phyloP scores from a whole-genome alignment of 257 asterid genomes.

The Cynanchum wilfordii region DNA sequence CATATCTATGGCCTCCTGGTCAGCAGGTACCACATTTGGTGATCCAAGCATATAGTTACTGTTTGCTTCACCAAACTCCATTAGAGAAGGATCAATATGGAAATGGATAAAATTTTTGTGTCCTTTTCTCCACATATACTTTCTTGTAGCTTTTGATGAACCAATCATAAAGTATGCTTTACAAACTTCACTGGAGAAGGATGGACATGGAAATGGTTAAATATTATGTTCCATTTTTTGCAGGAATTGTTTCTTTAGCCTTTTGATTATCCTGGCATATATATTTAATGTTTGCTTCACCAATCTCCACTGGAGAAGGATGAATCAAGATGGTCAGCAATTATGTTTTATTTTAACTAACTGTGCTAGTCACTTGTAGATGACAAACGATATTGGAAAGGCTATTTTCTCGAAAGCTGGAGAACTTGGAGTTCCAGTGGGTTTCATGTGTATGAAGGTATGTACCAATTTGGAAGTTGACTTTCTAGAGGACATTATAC shows the following conservation, averaged over 20 bases:
- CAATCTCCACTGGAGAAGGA: not conserved
- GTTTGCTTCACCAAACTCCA: not conserved
- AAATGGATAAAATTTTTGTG: not conserved
- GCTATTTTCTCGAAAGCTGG: slow-evolving; percentile 81
- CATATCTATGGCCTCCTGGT: slow-evolving; percentile 89
- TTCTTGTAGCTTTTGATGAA: not conserved
- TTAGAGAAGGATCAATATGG: not conserved
- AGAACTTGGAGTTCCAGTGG: slow-evolving; percentile 77
- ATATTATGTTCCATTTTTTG: too few species aligned
- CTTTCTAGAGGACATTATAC: not conserved
- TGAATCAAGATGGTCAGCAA: not conserved
- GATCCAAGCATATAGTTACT: not conserved
- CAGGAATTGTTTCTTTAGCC: too few species aligned
- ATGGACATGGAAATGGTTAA: too few species aligned
- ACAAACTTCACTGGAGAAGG: too few species aligned
- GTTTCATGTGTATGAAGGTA: slow-evolving; percentile 94
- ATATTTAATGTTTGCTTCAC: not conserved
- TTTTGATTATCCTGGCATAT: too few species aligned
- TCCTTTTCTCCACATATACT: not conserved
- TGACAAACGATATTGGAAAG: slow-evolving; percentile 81
- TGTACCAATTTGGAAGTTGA: not conserved
- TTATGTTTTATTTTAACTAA: not conserved
- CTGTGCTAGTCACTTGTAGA: slow-evolving; percentile 32
- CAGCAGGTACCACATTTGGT: slow-evolving; percentile 45
- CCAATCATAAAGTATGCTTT: too few species aligned